These are phyloP conservation scores for Lactifluus pinguis DNA, from an alignment of 768 basidiomycete species.

Conservation along the genomic window DNA sequence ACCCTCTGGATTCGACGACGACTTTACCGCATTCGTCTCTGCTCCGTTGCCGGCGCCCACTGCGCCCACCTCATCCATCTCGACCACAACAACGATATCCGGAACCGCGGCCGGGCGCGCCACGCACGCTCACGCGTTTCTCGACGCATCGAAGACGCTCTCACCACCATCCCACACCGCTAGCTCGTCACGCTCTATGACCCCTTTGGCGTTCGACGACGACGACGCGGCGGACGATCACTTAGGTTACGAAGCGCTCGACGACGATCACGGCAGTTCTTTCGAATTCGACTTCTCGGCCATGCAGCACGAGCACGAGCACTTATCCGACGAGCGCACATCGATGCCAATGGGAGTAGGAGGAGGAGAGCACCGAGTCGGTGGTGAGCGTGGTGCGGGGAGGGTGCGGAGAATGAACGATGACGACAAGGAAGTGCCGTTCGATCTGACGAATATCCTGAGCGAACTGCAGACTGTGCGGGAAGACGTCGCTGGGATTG, in stretches of 20 bases:
- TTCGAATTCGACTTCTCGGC: neutral
- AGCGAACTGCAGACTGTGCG: conserved; percentile 8
- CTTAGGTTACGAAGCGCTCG: conserved; percentile 16
- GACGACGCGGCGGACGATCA: neutral
- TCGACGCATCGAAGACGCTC: conserved; percentile 16
- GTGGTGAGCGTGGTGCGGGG: neutral
- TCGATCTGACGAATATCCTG: conserved; percentile 14
- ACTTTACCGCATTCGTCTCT: conserved; percentile 69
- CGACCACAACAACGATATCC: neutral
- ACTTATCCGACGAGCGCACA: neutral
- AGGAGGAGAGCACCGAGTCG: neutral
- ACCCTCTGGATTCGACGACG: conserved; percentile 54
- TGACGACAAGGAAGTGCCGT: conserved; percentile 4
- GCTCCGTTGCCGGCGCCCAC: conserved; percentile 29
- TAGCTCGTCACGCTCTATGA: conserved; percentile 41
- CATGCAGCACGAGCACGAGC: neutral
- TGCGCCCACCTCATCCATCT: too few relatives aligned
- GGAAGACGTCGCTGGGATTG: conserved; percentile 16
- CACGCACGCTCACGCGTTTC: neutral
- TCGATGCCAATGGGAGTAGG: neutral
- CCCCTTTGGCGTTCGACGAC: conserved; percentile 43
- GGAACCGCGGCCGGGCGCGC: neutral
- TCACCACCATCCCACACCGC: conserved; percentile 25
- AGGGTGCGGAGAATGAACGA: neutral
- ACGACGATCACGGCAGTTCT: conserved; percentile 10